Evolutionary conservation across 768 basidiomycete species (phyloP).

Genomic region (Boletus tylopilopsis): DNA sequence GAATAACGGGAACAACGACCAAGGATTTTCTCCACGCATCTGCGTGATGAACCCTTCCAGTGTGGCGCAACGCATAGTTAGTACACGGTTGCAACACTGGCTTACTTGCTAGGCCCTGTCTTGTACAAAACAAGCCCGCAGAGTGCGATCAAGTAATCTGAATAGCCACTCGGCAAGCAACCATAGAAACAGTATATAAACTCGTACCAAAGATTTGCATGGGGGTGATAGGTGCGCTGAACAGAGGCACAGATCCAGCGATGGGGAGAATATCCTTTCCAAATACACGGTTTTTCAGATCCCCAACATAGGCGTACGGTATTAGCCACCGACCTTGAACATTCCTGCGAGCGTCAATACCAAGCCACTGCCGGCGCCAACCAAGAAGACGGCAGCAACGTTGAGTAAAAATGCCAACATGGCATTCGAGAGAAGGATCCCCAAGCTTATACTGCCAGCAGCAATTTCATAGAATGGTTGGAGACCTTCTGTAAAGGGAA

Average conservation of each 20-base stretch:
- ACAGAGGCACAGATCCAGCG: conserved; percentile 83
- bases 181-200: neutral
- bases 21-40: neutral
- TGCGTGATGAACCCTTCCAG: neutral
- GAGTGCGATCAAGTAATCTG: conserved; percentile 87
- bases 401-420: conserved; percentile 85
- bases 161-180: neutral
- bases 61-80: neutral
- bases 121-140: conserved; percentile 84
- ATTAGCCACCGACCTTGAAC: conserved; percentile 61
- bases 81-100: neutral
- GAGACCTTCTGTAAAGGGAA: conserved; percentile 91
- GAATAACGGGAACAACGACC: neutral
- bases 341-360: conserved; percentile 93
- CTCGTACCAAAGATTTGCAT: conserved; percentile 76
- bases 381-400: conserved; percentile 91
- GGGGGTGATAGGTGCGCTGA: conserved; percentile 74
- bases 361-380: conserved; percentile 82
- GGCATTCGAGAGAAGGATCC: conserved; percentile 80
- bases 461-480: conserved; percentile 76
- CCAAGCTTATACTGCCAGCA: conserved; percentile 52
- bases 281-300: conserved; percentile 28
- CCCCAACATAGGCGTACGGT: neutral
- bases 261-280: conserved; percentile 86
- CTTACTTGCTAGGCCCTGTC: conserved; percentile 61